Base-by-base conservation (phyloP, 345 rosid species). In the Linum lewisii region DNA sequence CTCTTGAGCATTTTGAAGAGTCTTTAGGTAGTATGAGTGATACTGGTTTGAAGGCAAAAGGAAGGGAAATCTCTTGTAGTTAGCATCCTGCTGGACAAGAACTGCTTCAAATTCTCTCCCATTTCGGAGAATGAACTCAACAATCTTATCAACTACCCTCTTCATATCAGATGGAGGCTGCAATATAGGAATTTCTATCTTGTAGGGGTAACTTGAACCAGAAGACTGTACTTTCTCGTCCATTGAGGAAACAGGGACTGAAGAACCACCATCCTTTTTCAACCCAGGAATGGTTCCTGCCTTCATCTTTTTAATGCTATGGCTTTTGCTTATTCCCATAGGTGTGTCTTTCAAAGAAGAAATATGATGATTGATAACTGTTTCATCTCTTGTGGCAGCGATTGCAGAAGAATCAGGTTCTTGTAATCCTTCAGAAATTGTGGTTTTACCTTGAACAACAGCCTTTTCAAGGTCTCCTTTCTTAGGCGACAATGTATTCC, bases 111-210 rank as follows among this genome's bases (percentile, higher is more conserved):
- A 81, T 68, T 85, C 81, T 72, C 70, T 85, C 69, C 98, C 98
- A 47, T 92, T 92, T 73, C 73, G 86, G 55, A 77, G 54, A 53
- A 88, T 82, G 79, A 92, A 92, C 74, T 92, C 97, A 38, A 92
- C 95, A 67, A 92, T 92, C 84, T 87, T 92, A 50, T 89, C 85
- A 63, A 92, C 77, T 59, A 69, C 86, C 72, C 84, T 86, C 82
- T 86, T 92, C 79, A 85, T 60, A 68, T 92, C 97, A 65, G 76
- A 61, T 62, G 98, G 84, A 59, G 97, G 98, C 81, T 88, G 97
- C 72, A 86, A 66, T 62, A 89, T 63, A 55, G 76, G 67, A 57
- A 65, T 55, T 69, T 81, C 89, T 58, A 64, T 66, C 73, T 83
- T 81, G 37, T 75, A 60, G 58, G 57, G 57, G 34, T 65, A 38